A percentile compares a stretch with the other conserved stretches of the same genome.
phyloP scores from a whole-genome alignment of 2,329 filamentous ascomycete genomes.

The Cyphellophora attinorum region DNA sequence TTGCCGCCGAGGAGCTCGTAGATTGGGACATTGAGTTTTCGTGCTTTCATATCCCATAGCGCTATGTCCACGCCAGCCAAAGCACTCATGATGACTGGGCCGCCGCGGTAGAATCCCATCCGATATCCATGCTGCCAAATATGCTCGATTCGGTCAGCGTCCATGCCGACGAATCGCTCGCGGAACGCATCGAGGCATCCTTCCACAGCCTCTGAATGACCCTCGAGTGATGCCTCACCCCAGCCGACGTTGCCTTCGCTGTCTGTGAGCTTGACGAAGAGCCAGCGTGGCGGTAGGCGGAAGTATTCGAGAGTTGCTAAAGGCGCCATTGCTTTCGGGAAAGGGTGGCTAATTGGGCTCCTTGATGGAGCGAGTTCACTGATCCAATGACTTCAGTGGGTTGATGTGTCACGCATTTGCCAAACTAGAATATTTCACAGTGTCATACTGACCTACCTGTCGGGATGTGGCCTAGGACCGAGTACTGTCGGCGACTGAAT shows the following conservation, averaged over 20 bases:
- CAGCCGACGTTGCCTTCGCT: slow-evolving; percentile 56
- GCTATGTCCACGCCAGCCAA: slow-evolving; percentile 71
- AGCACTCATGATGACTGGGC: slow-evolving; percentile 72
- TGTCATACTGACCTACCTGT: too few relatives aligned
- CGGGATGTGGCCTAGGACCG: too few relatives aligned
- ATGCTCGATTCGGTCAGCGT: slow-evolving; percentile 70
- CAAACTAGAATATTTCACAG: too few relatives aligned
- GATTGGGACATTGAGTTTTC: slow-evolving; percentile 56
- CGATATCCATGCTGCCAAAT: slow-evolving; percentile 61
- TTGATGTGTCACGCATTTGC: too few relatives aligned
- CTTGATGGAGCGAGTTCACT: too few relatives aligned
- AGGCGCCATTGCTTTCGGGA: too few relatives aligned
- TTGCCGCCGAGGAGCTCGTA: slow-evolving; percentile 68
- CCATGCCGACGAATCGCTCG: slow-evolving; percentile 52
- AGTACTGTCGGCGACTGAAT: too few relatives aligned
- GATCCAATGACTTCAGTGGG: too few relatives aligned
- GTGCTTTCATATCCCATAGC: slow-evolving; percentile 66
- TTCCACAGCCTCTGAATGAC: slow-evolving; percentile 64
- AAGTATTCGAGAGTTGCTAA: slow-evolving; percentile 76
- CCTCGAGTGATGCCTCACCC: slow-evolving; percentile 67
- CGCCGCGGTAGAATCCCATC: slow-evolving; percentile 65
- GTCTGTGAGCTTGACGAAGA: slow-evolving; percentile 69
- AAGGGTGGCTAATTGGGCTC: too few relatives aligned
- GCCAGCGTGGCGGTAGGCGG: slow-evolving; percentile 63
- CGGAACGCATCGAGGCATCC: slow-evolving; percentile 61